A percentile compares a stretch with the other conserved stretches of the same genome.
These are phyloP conservation scores for Neoboletus magnificus DNA, from an alignment of 768 basidiomycete species.

Conservation along the genomic window DNA sequence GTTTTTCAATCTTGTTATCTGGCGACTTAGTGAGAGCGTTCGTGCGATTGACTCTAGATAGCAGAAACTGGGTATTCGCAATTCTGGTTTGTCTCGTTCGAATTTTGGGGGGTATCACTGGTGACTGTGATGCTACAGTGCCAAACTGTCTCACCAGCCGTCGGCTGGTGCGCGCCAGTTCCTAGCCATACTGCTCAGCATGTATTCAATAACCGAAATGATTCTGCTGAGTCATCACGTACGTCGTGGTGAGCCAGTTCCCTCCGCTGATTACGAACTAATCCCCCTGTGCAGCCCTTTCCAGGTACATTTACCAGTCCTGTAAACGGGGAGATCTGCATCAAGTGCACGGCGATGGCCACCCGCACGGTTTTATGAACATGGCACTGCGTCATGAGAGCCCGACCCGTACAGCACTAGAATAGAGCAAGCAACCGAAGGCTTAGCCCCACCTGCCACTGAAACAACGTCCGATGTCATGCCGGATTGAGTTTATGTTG, in stretches of 20 bases:
- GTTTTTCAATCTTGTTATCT: background rate
- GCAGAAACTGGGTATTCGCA: background rate
- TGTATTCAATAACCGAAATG: background rate
- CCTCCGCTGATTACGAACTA: background rate
- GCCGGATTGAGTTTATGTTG: background rate
- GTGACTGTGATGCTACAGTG: no score
- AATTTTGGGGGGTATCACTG: background rate
- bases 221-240: background rate
- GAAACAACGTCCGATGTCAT: background rate
- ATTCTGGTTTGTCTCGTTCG: background rate
- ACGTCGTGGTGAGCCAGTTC: background rate
- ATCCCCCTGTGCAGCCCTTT: background rate
- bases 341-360: background rate
- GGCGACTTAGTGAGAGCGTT: background rate
- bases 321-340: background rate
- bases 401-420: background rate
- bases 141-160: no score
- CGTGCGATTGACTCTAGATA: background rate
- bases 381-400: background rate
- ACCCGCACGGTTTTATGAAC: background rate
- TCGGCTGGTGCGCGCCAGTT: background rate
- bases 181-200: no score
- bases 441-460: background rate
- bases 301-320: background rate
- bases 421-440: background rate